These are phyloP conservation scores for Pythium dissotocum DNA, from an alignment of 352 stramenopile genomes.

Conservation along the genomic window DNA sequence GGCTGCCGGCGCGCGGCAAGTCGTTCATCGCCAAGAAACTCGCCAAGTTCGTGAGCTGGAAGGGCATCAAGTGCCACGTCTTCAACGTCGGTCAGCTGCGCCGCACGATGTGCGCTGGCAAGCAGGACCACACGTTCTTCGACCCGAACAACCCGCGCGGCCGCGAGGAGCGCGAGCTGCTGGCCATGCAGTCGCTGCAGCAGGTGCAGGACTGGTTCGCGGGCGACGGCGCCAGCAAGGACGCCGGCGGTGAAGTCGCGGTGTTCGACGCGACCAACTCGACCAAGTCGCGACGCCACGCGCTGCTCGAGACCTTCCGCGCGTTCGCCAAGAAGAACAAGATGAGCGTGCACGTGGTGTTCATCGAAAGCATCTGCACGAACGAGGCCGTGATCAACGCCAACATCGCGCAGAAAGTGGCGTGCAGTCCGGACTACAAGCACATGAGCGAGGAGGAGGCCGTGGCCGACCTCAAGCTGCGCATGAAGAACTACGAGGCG, in stretches of 20 bases:
- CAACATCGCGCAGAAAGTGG: constrained; percentile 81
- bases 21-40: constrained; percentile 95
- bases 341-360: constrained; percentile 88
- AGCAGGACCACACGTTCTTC: constrained; percentile 91
- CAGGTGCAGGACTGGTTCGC: constrained; percentile 70
- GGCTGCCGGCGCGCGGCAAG: constrained; percentile 93
- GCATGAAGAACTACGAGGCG: constrained; percentile 88
- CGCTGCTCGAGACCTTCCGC: constrained; percentile 62
- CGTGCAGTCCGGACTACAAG: constrained; percentile 80
- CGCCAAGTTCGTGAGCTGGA: constrained; percentile 80
- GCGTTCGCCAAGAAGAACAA: constrained; percentile 58
- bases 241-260: constrained; percentile 73
- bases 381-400: constrained; percentile 88
- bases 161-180: constrained; percentile 66
- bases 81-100: constrained; percentile 96
- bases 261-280: constrained; percentile 92
- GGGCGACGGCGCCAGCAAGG: constrained; percentile 26
- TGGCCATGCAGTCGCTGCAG: constrained; percentile 79
- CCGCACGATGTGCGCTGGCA: constrained; percentile 67
- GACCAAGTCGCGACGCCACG: constrained; percentile 56
- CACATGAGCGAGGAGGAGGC: constrained; percentile 71
- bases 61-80: constrained; percentile 78
- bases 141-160: constrained; percentile 87
- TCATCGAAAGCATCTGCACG: constrained; percentile 94
- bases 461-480: constrained; percentile 74